Percentiles rank a stretch among this genome's conserved stretches.
Evolutionary conservation across 2,329 filamentous ascomycete species (phyloP).

Genomic region (Calycina marina): DNA sequence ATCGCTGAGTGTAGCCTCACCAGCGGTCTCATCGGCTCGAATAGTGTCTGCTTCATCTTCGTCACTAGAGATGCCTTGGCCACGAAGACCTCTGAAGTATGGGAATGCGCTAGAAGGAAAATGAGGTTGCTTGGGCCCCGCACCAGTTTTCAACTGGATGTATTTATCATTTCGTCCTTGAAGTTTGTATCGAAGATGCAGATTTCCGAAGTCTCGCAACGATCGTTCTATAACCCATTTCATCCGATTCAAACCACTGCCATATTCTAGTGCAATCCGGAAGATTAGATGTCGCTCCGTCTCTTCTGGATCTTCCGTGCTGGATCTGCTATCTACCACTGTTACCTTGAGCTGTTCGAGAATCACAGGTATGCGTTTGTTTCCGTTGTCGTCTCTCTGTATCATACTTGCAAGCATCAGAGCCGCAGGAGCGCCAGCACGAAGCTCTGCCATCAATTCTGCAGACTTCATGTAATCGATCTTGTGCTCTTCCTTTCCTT

Average conservation of each 20-base stretch:
- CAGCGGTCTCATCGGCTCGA: conserved; percentile 30
- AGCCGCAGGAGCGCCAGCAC: conserved; percentile 83
- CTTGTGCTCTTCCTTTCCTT: conserved; percentile 68
- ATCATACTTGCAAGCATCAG: conserved; percentile 96
- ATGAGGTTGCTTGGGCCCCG: conserved; percentile 68
- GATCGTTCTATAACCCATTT: conserved; percentile 86
- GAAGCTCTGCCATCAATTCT: conserved; percentile 86
- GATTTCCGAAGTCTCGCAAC: conserved; percentile 76
- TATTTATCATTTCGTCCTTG: conserved; percentile 74
- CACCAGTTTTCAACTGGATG: conserved; percentile 50
- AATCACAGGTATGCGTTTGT: conserved; percentile 85
- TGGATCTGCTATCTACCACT: conserved; percentile 64
- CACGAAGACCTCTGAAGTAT: conserved; percentile 69
- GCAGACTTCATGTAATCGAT: conserved; percentile 93
- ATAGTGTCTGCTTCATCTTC: conserved; percentile 39
- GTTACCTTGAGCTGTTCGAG: conserved; percentile 86
- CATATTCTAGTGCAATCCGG: conserved; percentile 87
- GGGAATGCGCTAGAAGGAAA: conserved; percentile 86
- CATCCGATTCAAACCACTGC: conserved; percentile 90
- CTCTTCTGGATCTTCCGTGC: conserved; percentile 36
- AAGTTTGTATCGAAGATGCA: conserved; percentile 88
- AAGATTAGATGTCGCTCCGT: conserved; percentile 66
- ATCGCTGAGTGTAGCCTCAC: conserved; percentile 55
- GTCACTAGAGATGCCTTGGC: conserved; percentile 57
- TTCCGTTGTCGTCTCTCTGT: conserved; percentile 89